Base-by-base conservation (phyloP, 805 yeast genomes). In the Yarrowia sp. region DNA sequence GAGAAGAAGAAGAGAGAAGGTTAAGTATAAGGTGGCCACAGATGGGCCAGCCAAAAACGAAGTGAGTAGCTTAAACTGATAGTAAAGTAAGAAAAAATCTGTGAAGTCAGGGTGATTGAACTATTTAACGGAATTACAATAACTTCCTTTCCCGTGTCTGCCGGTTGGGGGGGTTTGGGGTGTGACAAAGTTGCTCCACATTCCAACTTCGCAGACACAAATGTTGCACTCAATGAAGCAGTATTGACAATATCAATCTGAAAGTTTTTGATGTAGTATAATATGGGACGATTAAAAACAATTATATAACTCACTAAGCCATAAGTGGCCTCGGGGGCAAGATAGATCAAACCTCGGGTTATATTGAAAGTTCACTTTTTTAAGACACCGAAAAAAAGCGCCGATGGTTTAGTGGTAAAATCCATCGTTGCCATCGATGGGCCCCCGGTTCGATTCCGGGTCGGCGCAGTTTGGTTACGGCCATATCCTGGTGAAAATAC, bases 381-480 rank as follows among this genome's bases (percentile, higher is more conserved):
- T 14, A 9, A 8, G n/a, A 5, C 50, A 44, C 38, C 38, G 36
- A 7, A 6, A 6, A 9, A 6, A 9, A 3, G 63, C 63, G 63
- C 63, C 63, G 63, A 56, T 56, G 63, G 63, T 56, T 56, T 56
- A 56, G 63, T 56, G 63, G 63, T 56, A 55, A 55, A 55, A 55
- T 55, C 61, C 61, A 55, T 55, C 61, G 61, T 55, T 55, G 61
- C 61, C 61, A 55, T 55, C 61, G 61, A 55, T 55, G 61, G 61
- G 61, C 61, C 61, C 61, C 61, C 61, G 61, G 61, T 55, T 55
- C 61, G 47, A 55, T 55, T 55, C 61, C 61, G 61, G 61, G 61
- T 55, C 61, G 61, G 61, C 61, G 61, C 61, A 55, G 19, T 40
- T 52, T 30, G 61, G 61, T 55, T 55, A 40, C 47, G 61, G 61